phyloP scores from a whole-genome alignment of 441 rosid genomes.

The Eutrema salsugineum region DNA sequence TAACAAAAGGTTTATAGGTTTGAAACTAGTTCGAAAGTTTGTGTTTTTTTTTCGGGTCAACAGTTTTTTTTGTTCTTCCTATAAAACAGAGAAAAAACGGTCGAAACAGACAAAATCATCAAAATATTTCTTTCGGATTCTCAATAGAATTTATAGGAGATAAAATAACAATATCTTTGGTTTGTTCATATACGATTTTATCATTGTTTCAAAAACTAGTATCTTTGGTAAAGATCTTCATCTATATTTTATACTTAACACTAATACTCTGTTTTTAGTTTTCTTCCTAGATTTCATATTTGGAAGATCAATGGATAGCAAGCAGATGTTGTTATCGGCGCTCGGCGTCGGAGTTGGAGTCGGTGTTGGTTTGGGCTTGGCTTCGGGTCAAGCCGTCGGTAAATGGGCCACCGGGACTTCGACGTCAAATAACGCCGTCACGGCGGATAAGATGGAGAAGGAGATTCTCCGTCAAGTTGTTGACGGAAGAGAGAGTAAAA shows the following conservation, averaged over 20 bases:
- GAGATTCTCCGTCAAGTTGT: conserved; percentile 62
- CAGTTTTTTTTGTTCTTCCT: no score
- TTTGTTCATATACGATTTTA: not conserved
- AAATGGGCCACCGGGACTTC: conserved; percentile 43
- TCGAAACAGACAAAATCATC: no score
- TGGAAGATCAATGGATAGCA: conserved; percentile 59
- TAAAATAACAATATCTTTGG: not conserved
- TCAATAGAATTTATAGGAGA: not conserved
- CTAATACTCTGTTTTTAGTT: not conserved
- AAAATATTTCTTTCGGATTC: no score
- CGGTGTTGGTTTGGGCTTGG: conserved; percentile 61
- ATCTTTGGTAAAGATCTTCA: not conserved
- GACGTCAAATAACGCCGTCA: conserved; percentile 29
- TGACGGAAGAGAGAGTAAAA: conserved; percentile 66
- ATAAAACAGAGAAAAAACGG: not conserved
- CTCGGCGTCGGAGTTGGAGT: conserved; percentile 80
- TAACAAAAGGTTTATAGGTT: not conserved
- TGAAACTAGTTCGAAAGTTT: not conserved
- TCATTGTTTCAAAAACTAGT: not conserved
- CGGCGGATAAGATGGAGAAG: conserved; percentile 54
- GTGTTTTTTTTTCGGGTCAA: not conserved
- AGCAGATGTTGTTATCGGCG: conserved; percentile 57
- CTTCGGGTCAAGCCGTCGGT: conserved; percentile 55
- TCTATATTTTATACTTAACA: not conserved
- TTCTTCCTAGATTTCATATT: not conserved